Conservation (phyloP, 306 rosid genomes). For the Lablab purpureus region DNA sequence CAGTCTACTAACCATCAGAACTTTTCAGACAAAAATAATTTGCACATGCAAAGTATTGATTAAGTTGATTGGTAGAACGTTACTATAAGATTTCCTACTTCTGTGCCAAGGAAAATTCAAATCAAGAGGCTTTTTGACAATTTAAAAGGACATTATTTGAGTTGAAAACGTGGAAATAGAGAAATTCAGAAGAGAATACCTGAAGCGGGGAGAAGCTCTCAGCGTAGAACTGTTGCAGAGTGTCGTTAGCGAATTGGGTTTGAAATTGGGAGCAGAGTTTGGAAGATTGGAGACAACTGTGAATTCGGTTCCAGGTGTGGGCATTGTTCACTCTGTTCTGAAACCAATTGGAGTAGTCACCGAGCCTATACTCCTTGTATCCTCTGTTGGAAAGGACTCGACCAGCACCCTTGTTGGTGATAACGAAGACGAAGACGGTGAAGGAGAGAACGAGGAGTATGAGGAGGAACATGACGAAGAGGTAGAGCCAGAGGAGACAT, state of each 20-base stretch:
- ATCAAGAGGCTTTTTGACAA: too few species aligned
- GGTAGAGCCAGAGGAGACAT: constrained; percentile 77
- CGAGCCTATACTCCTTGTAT: constrained; percentile 75
- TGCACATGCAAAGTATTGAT: too few species aligned
- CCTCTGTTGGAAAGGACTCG: constrained; percentile 53
- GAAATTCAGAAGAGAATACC: constrained; percentile 47
- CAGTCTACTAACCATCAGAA: too few species aligned
- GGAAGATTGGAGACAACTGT: constrained; percentile 62
- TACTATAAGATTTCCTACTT: too few species aligned
- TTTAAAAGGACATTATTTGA: too few species aligned
- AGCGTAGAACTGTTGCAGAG: constrained; percentile 32
- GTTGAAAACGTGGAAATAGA: too few species aligned
- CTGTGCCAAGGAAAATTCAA: too few species aligned
- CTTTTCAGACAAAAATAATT: too few species aligned
- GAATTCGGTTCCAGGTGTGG: constrained; percentile 60
- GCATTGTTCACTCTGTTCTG: constrained; percentile 63
- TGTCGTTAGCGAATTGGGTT: constrained; percentile 38
- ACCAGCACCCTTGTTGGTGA: constrained; percentile 82
- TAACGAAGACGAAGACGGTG: constrained; percentile 67
- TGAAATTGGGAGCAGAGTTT: constrained; percentile 53
- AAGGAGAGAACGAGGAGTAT: constrained; percentile 57
- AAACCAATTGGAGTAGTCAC: constrained; percentile 80
- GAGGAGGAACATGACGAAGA: constrained; percentile 76
- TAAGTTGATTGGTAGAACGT: too few species aligned
- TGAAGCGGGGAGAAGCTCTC: constrained; percentile 70